Conservation (phyloP, 108 stramenopile species). For the Seminavis robusta region DNA sequence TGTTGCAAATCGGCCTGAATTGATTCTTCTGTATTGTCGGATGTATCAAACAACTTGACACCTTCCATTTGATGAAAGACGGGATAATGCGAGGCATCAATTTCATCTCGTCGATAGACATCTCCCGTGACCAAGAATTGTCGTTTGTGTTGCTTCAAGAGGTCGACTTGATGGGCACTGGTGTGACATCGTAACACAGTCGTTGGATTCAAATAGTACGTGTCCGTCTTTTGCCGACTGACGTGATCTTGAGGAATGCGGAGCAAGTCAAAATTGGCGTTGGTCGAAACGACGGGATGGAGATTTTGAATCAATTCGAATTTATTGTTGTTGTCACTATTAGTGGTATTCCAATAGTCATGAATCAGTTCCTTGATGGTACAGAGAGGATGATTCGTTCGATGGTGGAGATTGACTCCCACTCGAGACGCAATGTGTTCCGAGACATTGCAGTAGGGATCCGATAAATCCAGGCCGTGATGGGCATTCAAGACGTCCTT, state of each 20-base stretch:
- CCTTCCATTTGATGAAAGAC: slow-evolving; percentile 99
- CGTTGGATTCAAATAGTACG: slow-evolving; percentile 84
- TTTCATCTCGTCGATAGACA: slow-evolving; percentile 97
- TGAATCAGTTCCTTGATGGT: slow-evolving; percentile 87
- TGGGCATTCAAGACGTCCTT: too few species aligned
- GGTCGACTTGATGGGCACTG: slow-evolving; percentile 85
- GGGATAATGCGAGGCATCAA: slow-evolving; percentile 96
- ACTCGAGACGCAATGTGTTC: slow-evolving; percentile 74
- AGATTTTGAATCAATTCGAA: slow-evolving; percentile 37
- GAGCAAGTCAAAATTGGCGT: slow-evolving; percentile 61
- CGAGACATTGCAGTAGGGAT: slow-evolving; percentile 79
- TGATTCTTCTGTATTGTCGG: slow-evolving; percentile 15
- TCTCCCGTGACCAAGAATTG: slow-evolving; percentile 90
- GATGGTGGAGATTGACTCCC: slow-evolving; percentile 65
- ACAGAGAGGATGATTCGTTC: slow-evolving; percentile 79
- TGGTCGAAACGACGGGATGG: slow-evolving; percentile 55
- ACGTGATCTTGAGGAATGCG: slow-evolving; percentile 87
- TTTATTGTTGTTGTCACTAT: slow-evolving; percentile 24
- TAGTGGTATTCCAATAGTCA: slow-evolving; percentile 52
- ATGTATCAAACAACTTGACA: slow-evolving; percentile 69
- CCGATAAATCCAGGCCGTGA: slow-evolving; percentile 8
- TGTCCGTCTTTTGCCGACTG: slow-evolving; percentile 80
- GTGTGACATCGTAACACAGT: slow-evolving; percentile 93
- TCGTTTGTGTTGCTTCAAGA: slow-evolving; percentile 56
- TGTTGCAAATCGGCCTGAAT: slow-evolving; percentile 68